These are phyloP conservation scores for Globisporangium lucens DNA, from an alignment of 352 stramenopile species.

Conservation along the genomic window DNA sequence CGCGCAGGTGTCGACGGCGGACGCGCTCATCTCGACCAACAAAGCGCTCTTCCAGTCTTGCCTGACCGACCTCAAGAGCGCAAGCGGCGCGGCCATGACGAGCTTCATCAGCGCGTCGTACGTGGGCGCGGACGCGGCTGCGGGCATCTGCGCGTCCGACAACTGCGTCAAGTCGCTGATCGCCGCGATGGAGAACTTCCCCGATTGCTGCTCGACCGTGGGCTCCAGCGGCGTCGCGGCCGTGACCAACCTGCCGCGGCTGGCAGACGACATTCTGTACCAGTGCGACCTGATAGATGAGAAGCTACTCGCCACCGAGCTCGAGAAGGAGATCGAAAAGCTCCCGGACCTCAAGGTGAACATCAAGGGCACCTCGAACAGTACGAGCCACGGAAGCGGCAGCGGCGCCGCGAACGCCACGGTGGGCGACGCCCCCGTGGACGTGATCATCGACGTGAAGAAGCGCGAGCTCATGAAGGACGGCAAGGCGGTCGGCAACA, in stretches of 20 bases:
- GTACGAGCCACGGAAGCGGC: not conserved
- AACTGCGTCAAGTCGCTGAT: slow-evolving; percentile 24
- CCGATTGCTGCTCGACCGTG: slow-evolving; percentile 21
- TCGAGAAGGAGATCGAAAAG: slow-evolving; percentile 22
- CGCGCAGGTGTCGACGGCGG: slow-evolving; percentile 6
- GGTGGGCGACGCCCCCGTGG: slow-evolving; percentile 15
- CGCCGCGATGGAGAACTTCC: slow-evolving; percentile 25
- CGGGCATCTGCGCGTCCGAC: slow-evolving; percentile 17
- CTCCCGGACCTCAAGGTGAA: slow-evolving; percentile 26
- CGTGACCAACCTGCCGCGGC: slow-evolving; percentile 21
- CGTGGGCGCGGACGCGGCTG: slow-evolving; percentile 7
- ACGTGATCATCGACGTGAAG: slow-evolving; percentile 46
- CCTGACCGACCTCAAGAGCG: slow-evolving; percentile 14
- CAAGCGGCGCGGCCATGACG: not conserved
- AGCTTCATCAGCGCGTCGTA: slow-evolving; percentile 21
- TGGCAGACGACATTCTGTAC: slow-evolving; percentile 25
- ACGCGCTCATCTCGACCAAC: slow-evolving; percentile 15
- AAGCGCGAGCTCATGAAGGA: slow-evolving; percentile 40
- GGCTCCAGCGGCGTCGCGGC: slow-evolving; percentile 6
- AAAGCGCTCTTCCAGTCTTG: slow-evolving; percentile 20
- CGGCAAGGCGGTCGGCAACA: not conserved
- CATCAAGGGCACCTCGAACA: slow-evolving; percentile 20
- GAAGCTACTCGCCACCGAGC: slow-evolving; percentile 13
- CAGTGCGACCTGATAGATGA: slow-evolving; percentile 24
- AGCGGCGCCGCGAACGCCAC: not conserved